These are phyloP conservation scores for Piper betle DNA, from an alignment of 164 flowering plant species.

Conservation along the genomic window DNA sequence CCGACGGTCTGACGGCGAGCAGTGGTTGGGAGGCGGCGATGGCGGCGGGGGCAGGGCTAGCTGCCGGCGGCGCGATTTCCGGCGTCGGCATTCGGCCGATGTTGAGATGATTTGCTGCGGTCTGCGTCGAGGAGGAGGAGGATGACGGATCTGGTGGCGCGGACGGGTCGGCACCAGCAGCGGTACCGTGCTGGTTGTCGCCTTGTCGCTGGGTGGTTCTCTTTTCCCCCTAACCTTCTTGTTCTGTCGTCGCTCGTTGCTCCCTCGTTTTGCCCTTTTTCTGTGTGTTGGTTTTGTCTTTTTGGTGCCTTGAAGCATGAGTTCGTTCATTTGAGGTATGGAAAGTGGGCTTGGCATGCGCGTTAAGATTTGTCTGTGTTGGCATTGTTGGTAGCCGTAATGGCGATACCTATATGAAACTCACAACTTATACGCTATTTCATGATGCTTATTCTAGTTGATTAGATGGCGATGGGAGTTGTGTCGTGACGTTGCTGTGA, in stretches of 20 bases:
- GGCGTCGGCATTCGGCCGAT: not conserved
- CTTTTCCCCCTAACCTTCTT: not conserved
- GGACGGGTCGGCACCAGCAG: conserved; percentile 83
- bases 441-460: too few relatives aligned
- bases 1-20: not conserved
- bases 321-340: too few relatives aligned
- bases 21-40: not conserved
- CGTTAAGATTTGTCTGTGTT: too few relatives aligned
- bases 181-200: conserved; percentile 71
- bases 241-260: conserved; percentile 1
- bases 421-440: too few relatives aligned
- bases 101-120: not conserved
- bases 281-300: too few relatives aligned
- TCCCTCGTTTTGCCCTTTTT: not conserved
- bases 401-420: too few relatives aligned
- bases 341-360: too few relatives aligned
- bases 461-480: too few relatives aligned
- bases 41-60: not conserved
- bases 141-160: conserved; percentile 79
- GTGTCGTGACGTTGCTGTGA: too few relatives aligned
- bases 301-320: too few relatives aligned
- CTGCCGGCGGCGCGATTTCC: not conserved
- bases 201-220: conserved; percentile 69
- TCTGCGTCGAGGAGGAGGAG: conserved; percentile 2
- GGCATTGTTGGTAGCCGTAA: too few relatives aligned